A percentile compares a stretch with the other conserved stretches of the same genome.
Conservation (phyloP, 2,329 filamentous ascomycete genomes). For the Xylaria sp. region DNA sequence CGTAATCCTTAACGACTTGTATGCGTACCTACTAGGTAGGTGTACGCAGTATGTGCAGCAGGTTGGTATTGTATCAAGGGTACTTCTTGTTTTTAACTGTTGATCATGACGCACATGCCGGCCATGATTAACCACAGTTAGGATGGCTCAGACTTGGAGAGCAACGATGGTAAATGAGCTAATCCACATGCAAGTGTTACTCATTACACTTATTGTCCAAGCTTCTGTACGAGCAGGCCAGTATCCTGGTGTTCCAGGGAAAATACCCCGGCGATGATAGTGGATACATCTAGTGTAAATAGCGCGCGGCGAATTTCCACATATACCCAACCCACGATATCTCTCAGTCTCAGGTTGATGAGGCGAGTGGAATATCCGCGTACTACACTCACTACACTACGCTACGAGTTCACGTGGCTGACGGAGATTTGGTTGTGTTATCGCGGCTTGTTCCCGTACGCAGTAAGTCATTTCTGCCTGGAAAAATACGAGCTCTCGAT, state of each 20-base stretch:
- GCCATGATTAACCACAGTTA: background rate
- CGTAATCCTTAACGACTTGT: background rate
- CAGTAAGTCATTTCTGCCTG: conserved; percentile 13
- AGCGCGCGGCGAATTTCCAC: conserved; percentile 5
- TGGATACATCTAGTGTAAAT: background rate
- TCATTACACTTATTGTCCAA: background rate
- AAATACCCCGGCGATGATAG: background rate
- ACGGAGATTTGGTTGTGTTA: conserved; percentile 8
- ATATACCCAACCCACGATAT: conserved; percentile 12
- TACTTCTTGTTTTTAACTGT: conserved; percentile 11
- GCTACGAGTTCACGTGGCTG: conserved; percentile 23
- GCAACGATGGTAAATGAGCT: conserved; percentile 24
- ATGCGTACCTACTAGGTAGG: too few species aligned
- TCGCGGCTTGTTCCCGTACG: conserved; percentile 6
- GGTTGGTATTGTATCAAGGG: too few species aligned
- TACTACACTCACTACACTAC: too few species aligned
- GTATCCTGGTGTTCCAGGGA: background rate
- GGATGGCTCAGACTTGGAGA: conserved; percentile 1
- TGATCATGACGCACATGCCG: conserved; percentile 33
- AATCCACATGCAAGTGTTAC: conserved; percentile 20
- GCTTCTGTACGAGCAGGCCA: background rate
- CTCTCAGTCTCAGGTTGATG: conserved; percentile 17
- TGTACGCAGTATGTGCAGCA: too few species aligned
- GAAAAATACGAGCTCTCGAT: conserved; percentile 35
- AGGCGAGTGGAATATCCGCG: background rate